A percentile compares a stretch with the other conserved stretches of the same genome.
Conservation (phyloP, 495 filamentous ascomycete genomes). For the Neurospora cerealis region DNA sequence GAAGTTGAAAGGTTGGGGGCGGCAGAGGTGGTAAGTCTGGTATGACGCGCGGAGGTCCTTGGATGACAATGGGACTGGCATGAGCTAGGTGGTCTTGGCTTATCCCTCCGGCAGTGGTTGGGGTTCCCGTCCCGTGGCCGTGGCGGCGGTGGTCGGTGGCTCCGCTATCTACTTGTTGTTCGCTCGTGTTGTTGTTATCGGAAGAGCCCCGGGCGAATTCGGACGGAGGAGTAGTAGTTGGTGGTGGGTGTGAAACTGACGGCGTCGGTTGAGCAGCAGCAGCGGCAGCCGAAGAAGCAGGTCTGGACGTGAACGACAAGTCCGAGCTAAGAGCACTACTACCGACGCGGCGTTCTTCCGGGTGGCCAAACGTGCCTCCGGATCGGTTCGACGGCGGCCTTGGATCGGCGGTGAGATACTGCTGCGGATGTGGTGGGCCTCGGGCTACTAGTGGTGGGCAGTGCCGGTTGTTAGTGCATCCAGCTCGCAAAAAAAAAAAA, state of each 20-base stretch:
- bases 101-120: not conserved
- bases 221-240: not conserved
- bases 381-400: conserved; percentile 7
- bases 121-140: not conserved
- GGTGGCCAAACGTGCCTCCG: not conserved
- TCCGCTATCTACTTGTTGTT: not conserved
- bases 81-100: not conserved
- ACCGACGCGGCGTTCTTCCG: not conserved
- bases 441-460: not conserved
- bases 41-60: not conserved
- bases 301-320: not conserved
- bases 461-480: not conserved
- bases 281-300: not conserved
- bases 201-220: not conserved
- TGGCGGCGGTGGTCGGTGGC: not conserved
- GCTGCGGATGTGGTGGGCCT: conserved; percentile 4
- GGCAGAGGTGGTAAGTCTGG: not conserved
- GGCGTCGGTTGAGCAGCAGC: not conserved
- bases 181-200: not conserved
- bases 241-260: not conserved
- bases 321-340: not conserved
- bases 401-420: conserved; percentile 3
- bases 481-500: not conserved
- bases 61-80: not conserved
- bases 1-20: not conserved